phyloP scores from a whole-genome alignment of 1,284 basidiomycete species.

The Phlebopus sp. region DNA sequence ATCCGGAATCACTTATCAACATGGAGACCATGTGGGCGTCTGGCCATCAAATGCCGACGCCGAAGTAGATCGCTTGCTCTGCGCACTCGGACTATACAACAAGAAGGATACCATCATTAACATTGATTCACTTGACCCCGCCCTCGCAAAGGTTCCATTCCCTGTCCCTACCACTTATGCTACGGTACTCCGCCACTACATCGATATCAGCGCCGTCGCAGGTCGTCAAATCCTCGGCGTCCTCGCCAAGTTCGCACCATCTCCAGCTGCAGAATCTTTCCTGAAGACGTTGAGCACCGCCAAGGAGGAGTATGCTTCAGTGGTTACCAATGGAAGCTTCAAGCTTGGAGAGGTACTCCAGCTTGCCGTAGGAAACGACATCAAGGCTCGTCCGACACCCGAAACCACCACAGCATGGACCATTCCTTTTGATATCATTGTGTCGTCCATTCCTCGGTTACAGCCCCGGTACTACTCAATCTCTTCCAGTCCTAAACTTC shows the following conservation, averaged over 20 bases:
- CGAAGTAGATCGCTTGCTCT: constrained; percentile 88
- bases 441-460: constrained; percentile 89
- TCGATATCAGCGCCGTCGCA: constrained; percentile 91
- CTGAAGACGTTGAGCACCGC: constrained; percentile 80
- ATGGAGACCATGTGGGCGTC: constrained; percentile 96
- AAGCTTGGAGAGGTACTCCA: constrained; percentile 92
- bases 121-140: constrained; percentile 95
- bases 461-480: constrained; percentile 99
- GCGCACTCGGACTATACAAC: constrained; percentile 78
- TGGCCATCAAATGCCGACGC: constrained; percentile 95
- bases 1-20: constrained; percentile 97
- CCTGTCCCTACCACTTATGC: constrained; percentile 94
- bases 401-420: constrained; percentile 81
- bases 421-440: constrained; percentile 97
- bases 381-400: constrained; percentile 51
- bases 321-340: constrained; percentile 80
- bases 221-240: constrained; percentile 91
- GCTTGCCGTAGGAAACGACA: constrained; percentile 79
- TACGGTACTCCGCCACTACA: constrained; percentile 93
- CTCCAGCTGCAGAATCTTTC: constrained; percentile 70
- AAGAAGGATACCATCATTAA: constrained; percentile 82
- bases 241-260: constrained; percentile 87
- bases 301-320: constrained; percentile 81
- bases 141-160: constrained; percentile 98
- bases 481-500: constrained; percentile 92